phyloP scores from a whole-genome alignment of 2,329 filamentous ascomycete genomes.

The Teratosphaeriaceae sp. region DNA sequence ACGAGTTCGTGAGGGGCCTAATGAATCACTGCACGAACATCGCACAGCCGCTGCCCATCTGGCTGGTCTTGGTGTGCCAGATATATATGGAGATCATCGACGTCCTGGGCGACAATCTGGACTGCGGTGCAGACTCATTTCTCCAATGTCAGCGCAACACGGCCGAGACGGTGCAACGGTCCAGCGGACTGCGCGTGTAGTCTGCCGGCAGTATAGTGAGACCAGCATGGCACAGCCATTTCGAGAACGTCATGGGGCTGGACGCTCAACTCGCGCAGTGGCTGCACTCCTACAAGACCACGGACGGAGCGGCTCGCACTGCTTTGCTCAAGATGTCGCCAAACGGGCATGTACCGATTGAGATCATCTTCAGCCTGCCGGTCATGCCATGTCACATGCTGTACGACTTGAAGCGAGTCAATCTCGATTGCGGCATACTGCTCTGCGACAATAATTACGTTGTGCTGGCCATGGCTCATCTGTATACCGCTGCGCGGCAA shows the following conservation, averaged over 20 bases:
- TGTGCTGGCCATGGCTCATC: background rate
- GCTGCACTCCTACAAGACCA: no score
- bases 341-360: no score
- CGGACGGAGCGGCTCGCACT: no score
- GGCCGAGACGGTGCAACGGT: background rate
- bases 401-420: background rate
- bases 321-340: no score
- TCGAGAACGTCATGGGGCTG: no score
- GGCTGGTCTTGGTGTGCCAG: background rate
- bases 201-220: no score
- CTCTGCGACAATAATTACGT: background rate
- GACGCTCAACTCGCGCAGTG: no score
- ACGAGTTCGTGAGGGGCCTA: background rate
- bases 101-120: background rate
- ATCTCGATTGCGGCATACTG: background rate
- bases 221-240: no score
- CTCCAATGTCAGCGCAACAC: background rate
- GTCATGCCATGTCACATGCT: background rate
- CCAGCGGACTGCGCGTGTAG: background rate
- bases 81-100: background rate
- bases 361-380: background rate
- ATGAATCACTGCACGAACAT: background rate
- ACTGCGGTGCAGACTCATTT: background rate
- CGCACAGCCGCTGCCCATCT: background rate
- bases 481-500: background rate